phyloP scores from a whole-genome alignment of 371 early-diverging fungal genomes.

The Rhizomucor miehei region DNA sequence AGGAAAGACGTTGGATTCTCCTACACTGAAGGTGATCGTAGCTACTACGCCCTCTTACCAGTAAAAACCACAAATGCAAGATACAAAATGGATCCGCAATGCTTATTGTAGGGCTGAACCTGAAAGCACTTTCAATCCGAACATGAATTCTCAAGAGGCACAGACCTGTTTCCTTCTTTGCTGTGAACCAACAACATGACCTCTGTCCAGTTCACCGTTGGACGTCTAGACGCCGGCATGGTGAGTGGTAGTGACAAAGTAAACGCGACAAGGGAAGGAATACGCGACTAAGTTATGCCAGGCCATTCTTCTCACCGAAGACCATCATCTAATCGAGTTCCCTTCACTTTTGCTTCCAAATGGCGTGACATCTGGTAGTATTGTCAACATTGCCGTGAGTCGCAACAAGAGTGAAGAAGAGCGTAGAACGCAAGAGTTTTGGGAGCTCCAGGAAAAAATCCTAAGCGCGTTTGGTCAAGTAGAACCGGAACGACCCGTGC shows the following conservation, averaged over 20 bases:
- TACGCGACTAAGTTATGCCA: slow-evolving; percentile 16
- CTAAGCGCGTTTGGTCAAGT: slow-evolving; percentile 73
- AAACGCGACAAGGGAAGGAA: neutral
- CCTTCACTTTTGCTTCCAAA: slow-evolving; percentile 94
- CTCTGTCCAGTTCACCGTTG: slow-evolving; percentile 84
- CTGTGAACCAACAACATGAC: slow-evolving; percentile 17
- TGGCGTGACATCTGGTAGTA: slow-evolving; percentile 89
- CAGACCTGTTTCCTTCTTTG: too few relatives aligned
- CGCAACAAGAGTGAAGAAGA: slow-evolving; percentile 85
- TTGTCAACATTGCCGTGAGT: slow-evolving; percentile 90
- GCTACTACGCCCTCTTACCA: too few relatives aligned
- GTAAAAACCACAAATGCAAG: too few relatives aligned
- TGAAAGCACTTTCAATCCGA: too few relatives aligned
- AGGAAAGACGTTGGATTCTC: too few relatives aligned
- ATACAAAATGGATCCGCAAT: too few relatives aligned
- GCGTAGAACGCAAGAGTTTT: slow-evolving; percentile 77
- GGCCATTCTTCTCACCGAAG: slow-evolving; percentile 90
- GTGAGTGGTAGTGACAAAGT: slow-evolving; percentile 34
- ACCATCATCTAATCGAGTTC: slow-evolving; percentile 97
- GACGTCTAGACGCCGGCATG: slow-evolving; percentile 91
- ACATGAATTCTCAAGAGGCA: too few relatives aligned
- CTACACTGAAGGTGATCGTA: too few relatives aligned
- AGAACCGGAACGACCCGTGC: slow-evolving; percentile 74
- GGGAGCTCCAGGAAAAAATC: slow-evolving; percentile 82
- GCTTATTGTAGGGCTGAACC: too few relatives aligned